These are phyloP conservation scores for Neurospora sp. DNA, from an alignment of 495 filamentous ascomycete species.

Conservation along the genomic window DNA sequence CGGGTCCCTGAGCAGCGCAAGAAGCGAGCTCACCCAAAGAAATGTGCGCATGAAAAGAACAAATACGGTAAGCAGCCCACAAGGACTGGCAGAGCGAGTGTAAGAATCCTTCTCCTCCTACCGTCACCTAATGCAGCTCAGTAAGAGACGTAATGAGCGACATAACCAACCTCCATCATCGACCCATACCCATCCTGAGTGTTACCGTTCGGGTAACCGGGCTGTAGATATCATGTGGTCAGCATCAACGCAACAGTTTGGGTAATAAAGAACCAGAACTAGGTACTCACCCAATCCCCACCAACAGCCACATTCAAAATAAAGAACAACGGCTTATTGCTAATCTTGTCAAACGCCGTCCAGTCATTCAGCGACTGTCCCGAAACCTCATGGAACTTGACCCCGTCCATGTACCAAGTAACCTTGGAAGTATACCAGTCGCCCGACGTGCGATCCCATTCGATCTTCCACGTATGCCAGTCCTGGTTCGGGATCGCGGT, in stretches of 20 bases:
- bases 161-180: constrained; percentile 40
- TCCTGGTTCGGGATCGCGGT: constrained; percentile 28
- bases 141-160: constrained; percentile 25
- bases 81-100: background rate
- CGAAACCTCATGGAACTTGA: constrained; percentile 28
- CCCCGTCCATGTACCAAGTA: constrained; percentile 38
- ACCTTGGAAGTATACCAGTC: constrained; percentile 35
- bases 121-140: background rate
- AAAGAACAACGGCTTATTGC: constrained; percentile 29
- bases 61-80: background rate
- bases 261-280: background rate
- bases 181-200: constrained; percentile 31
- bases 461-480: constrained; percentile 39
- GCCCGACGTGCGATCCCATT: constrained; percentile 30
- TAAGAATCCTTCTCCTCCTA: background rate
- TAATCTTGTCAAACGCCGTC: constrained; percentile 30
- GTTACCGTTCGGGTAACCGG: constrained; percentile 27
- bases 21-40: background rate
- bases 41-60: background rate
- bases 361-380: constrained; percentile 27
- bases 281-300: constrained; percentile 35
- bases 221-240: constrained; percentile 14
- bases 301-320: constrained; percentile 45
- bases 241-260: background rate
- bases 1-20: background rate